These are phyloP conservation scores for Xylariales sp. DNA, from an alignment of 2,329 filamentous ascomycete genomes.

Conservation along the genomic window DNA sequence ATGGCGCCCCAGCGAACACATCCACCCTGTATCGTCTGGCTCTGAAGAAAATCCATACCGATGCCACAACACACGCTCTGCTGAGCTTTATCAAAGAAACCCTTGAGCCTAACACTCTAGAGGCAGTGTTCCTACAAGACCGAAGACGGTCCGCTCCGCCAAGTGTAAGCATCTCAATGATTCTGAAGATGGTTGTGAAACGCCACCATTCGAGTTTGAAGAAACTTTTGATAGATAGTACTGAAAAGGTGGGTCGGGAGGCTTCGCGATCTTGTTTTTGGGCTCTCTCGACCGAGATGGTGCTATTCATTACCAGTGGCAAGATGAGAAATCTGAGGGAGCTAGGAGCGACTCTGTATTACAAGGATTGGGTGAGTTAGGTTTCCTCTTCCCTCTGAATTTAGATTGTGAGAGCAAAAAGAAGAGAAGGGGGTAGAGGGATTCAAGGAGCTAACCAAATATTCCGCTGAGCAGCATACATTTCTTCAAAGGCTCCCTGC, in stretches of 20 bases:
- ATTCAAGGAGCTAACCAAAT: no score
- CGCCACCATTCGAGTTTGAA: conserved; percentile 67
- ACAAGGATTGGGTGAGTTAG: conserved; percentile 69
- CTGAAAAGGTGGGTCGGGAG: conserved; percentile 43
- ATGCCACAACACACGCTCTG: conserved; percentile 63
- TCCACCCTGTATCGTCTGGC: conserved; percentile 56
- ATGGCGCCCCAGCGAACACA: conserved; percentile 25
- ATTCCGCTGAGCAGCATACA: conserved; percentile 54
- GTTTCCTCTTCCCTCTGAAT: conserved; percentile 5
- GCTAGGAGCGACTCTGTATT: conserved; percentile 67
- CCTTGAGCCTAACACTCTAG: conserved; percentile 72
- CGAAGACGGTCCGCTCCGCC: conserved; percentile 42
- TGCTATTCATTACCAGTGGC: conserved; percentile 72
- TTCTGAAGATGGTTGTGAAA: conserved; percentile 66
- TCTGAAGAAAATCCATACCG: conserved; percentile 71
- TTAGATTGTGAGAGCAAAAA: no score
- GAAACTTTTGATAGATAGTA: conserved; percentile 71
- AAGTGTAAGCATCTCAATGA: conserved; percentile 61
- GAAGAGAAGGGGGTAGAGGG: no score
- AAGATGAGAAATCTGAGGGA: conserved; percentile 69
- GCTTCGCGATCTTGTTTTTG: conserved; percentile 60
- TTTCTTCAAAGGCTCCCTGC: conserved; percentile 72
- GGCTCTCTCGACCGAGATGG: conserved; percentile 64
- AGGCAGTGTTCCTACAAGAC: conserved; percentile 75
- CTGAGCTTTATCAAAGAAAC: conserved; percentile 74